Evolutionary conservation across 495 filamentous ascomycete genomes (phyloP).

Genomic region (Cladorrhinum samala): DNA sequence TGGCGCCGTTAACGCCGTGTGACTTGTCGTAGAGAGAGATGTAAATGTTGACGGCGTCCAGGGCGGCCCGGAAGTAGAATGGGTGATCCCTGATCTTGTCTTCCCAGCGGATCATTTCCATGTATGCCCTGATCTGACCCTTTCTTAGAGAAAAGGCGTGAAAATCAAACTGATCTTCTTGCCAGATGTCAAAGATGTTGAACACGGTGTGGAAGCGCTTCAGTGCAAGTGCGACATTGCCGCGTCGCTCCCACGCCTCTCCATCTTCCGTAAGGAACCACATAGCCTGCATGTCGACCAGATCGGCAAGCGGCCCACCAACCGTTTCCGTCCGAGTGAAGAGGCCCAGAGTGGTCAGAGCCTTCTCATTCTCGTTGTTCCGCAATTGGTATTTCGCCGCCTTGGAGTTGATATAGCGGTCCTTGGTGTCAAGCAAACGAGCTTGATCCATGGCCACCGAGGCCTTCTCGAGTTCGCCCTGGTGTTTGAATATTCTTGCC

Average conservation of each 20-base stretch:
- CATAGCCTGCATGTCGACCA: slow-evolving; percentile 97
- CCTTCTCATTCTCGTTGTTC: slow-evolving; percentile 83
- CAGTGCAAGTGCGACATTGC: slow-evolving; percentile 75
- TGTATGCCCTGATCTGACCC: slow-evolving; percentile 88
- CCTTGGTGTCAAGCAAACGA: slow-evolving; percentile 72
- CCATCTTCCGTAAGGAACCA: slow-evolving; percentile 97
- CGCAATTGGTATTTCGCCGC: slow-evolving; percentile 94
- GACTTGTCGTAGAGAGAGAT: slow-evolving; percentile 73
- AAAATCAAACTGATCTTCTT: slow-evolving; percentile 98
- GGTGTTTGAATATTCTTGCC: slow-evolving; percentile 91
- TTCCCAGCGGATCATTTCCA: slow-evolving; percentile 96
- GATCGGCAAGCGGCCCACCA: slow-evolving; percentile 81
- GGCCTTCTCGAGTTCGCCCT: slow-evolving; percentile 72
- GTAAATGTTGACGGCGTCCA: slow-evolving; percentile 77
- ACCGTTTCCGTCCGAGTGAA: slow-evolving; percentile 85
- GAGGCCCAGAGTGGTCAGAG: slow-evolving; percentile 80
- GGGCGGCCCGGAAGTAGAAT: slow-evolving; percentile 81
- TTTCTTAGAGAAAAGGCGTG: slow-evolving; percentile 94
- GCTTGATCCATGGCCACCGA: slow-evolving; percentile 85
- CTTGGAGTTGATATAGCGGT: slow-evolving; percentile 98
- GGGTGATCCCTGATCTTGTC: slow-evolving; percentile 85
- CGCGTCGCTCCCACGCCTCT: slow-evolving; percentile 78
- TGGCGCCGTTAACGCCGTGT: slow-evolving; percentile 50
- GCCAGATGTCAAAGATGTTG: slow-evolving; percentile 94
- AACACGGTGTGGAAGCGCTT: slow-evolving; percentile 83